Evolutionary conservation across 345 rosid genomes (phyloP).

Genomic region (Eucalyptus virginea): DNA sequence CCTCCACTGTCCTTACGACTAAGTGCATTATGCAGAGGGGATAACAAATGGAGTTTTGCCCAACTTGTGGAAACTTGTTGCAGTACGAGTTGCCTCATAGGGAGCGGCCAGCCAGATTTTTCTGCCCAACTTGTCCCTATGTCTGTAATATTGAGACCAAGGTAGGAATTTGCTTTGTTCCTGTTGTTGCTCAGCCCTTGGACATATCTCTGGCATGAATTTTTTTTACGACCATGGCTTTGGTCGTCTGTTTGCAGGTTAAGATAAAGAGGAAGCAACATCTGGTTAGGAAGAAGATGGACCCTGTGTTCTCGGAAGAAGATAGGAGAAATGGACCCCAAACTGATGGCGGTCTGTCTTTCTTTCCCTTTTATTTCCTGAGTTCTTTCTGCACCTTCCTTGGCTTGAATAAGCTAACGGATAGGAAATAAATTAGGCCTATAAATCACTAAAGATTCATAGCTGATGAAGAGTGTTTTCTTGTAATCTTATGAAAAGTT

Average conservation of each 20-base stretch:
- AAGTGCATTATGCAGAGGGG: background rate
- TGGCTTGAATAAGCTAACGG: background rate
- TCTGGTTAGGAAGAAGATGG: conserved; percentile 36
- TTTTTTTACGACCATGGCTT: background rate
- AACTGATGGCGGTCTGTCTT: conserved; percentile 29
- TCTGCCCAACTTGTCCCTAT: conserved; percentile 48
- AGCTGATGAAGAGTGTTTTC: background rate
- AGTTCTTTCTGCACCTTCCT: background rate
- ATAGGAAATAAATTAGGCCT: background rate
- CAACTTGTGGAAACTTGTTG: conserved; percentile 38
- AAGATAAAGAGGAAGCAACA: conserved; percentile 41
- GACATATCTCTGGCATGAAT: background rate
- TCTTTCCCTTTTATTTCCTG: background rate
- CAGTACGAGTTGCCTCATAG: conserved; percentile 31
- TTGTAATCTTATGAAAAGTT: background rate
- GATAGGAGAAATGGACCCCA: conserved; percentile 40
- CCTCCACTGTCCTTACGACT: background rate
- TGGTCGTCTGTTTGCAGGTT: conserved; percentile 10
- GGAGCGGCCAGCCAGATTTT: conserved; percentile 28
- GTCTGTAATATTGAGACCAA: conserved; percentile 25
- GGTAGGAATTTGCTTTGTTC: conserved; percentile 1
- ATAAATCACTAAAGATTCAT: background rate
- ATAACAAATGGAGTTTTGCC: conserved; percentile 48
- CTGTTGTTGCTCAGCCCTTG: background rate
- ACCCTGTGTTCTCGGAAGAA: conserved; percentile 38